Evolutionary conservation across 495 filamentous ascomycete species (phyloP), one percentile per base, ranked within the genome.

Genomic region (Penicillium pancosmium): DNA sequence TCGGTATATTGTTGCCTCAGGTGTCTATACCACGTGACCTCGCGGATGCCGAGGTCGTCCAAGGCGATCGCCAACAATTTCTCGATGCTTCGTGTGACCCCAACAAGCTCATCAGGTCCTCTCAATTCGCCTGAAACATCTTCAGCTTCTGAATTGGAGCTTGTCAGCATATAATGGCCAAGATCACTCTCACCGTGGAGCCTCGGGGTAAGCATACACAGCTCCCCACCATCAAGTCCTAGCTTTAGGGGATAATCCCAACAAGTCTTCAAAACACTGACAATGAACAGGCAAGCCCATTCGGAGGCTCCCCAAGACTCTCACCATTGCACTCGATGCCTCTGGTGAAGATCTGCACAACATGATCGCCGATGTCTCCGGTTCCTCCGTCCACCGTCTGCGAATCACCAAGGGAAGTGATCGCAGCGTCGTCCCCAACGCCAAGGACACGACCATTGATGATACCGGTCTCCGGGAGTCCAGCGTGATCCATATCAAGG

Each of bases 401-500:
- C 80, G 87, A 54, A 79, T 91, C 62, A 91, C 88, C 48, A 90
- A 89, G 68, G 86, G 80, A 54, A 85, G 83, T 57, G 88, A 90
- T 78, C 84, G 87, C 38, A 82, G 74, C 51, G 63, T 86, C 53
- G 81, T 97, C 48, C 84, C 88, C n/a, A 86, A 86, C 65, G 84
- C 85, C 55, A 85, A 86, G 68, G 83, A 87, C 41, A 68, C 89
- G 16, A 81, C 80, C 9, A 73, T 89, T 34, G 78, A 88, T 46
- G 80, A 85, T 50, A 78, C 80, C 1, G 89, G 88, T 0, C 79
- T 98, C 15, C 74, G 82, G 44, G 82, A 89, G 38, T 81, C 84
- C 23, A 88, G 86, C 58, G 84, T 88, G 55, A 81, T 98, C 27
- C 84, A 92, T 64, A 90, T 97, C 59, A 98, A 98, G 75, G 94